Conservation (phyloP, 139 green algal genomes). For the Micractinium sp. region DNA sequence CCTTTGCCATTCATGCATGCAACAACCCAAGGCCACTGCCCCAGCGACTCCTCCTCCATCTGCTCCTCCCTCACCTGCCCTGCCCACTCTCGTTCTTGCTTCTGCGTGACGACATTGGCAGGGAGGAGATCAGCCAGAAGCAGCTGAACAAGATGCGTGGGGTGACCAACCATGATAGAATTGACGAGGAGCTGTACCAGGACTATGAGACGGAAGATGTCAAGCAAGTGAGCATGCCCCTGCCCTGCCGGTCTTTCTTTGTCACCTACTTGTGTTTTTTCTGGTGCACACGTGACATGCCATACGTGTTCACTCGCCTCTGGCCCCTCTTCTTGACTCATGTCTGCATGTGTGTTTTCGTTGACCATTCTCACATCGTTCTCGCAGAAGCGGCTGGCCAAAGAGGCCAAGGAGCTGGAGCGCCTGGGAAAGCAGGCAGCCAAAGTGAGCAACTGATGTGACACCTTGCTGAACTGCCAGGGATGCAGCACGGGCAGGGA, state of each 20-base stretch:
- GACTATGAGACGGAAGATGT: slow-evolving; percentile 90
- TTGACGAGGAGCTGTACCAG: slow-evolving; percentile 92
- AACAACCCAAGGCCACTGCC: neutral
- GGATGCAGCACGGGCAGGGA: neutral
- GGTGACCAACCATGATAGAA: slow-evolving; percentile 76
- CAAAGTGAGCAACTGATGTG: slow-evolving; percentile 55
- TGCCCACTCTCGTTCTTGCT: no score
- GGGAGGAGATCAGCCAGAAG: slow-evolving; percentile 82
- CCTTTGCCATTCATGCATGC: neutral
- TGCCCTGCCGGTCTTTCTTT: no score
- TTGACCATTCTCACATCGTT: no score
- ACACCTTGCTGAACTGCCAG: no score
- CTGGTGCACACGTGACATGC: no score
- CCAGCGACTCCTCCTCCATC: neutral
- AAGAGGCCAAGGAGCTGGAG: slow-evolving; percentile 84
- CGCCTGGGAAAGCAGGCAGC: slow-evolving; percentile 73
- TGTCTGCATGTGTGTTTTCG: no score
- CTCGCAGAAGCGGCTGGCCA: slow-evolving; percentile 81
- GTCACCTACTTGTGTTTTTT: no score
- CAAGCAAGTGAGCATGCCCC: slow-evolving; percentile 62
- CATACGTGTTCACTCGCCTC: no score
- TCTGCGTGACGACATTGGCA: slow-evolving; percentile 28
- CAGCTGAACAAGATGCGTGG: slow-evolving; percentile 84
- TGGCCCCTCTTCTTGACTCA: no score
- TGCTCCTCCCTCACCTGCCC: neutral